Percentiles rank a stretch among this genome's conserved stretches.
Conservation (phyloP, 345 rosid species). For the Noccaea bulbosa region DNA sequence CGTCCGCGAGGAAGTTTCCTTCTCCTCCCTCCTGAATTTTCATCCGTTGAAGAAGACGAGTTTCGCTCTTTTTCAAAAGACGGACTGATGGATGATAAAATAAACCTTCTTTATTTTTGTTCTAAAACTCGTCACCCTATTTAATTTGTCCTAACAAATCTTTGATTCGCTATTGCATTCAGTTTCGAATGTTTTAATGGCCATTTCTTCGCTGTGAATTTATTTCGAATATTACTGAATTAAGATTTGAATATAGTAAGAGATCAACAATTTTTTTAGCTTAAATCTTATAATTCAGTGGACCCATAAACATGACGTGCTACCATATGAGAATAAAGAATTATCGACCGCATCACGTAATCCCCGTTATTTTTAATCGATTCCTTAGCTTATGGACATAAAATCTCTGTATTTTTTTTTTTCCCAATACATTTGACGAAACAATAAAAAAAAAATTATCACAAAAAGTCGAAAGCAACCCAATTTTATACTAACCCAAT, state of each 20-base stretch:
- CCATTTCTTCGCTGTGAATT: too few species aligned
- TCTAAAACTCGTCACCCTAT: too few species aligned
- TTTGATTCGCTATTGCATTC: too few species aligned
- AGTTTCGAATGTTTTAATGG: too few species aligned
- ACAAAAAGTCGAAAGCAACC: neutral
- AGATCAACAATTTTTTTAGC: neutral
- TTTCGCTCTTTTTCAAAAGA: constrained; percentile 3
- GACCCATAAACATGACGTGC: constrained; percentile 19
- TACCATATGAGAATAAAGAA: constrained; percentile 23
- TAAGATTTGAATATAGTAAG: too few species aligned
- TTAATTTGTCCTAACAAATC: too few species aligned
- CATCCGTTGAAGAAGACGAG: constrained; percentile 28
- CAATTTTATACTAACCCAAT: neutral
- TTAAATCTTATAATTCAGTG: neutral
- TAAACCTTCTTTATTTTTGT: too few species aligned
- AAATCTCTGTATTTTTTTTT: neutral
- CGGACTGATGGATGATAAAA: too few species aligned
- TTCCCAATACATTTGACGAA: neutral
- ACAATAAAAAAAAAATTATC: neutral
- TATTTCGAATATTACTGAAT: too few species aligned
- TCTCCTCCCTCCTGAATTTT: neutral
- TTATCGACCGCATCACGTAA: constrained; percentile 14
- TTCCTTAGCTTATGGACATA: neutral
- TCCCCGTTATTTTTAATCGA: neutral
- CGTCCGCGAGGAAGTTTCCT: constrained; percentile 24